phyloP scores from a whole-genome alignment of 2,329 filamentous ascomycete genomes.

The Dichotomopilus funicola region DNA sequence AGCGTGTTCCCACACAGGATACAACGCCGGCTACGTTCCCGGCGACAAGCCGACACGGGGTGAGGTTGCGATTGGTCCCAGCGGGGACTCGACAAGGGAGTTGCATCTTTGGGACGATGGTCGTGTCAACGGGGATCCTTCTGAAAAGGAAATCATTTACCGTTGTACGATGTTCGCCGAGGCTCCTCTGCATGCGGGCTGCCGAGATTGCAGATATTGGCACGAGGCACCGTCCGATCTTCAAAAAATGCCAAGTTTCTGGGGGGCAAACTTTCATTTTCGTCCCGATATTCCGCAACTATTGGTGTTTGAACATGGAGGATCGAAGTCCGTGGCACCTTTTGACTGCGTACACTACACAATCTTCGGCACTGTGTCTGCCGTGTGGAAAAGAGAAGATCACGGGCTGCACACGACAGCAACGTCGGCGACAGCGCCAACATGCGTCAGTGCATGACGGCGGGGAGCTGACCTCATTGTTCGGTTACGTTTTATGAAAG shows the following conservation, averaged over 20 bases:
- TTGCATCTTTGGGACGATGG: not conserved
- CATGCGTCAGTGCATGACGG: not conserved
- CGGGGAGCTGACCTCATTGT: not conserved
- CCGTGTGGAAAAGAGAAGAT: too few relatives aligned
- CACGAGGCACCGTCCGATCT: conserved; percentile 4
- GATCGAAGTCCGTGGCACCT: too few relatives aligned
- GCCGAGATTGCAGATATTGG: conserved; percentile 16
- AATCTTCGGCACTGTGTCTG: too few relatives aligned
- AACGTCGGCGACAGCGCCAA: too few relatives aligned
- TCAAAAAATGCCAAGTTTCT: not conserved
- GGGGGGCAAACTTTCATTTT: not conserved
- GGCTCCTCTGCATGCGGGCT: conserved; percentile 9
- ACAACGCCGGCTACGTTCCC: conserved; percentile 9
- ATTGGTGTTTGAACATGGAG: too few relatives aligned
- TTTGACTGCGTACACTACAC: too few relatives aligned
- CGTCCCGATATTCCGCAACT: conserved; percentile 2
- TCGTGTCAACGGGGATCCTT: not conserved
- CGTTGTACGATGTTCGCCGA: conserved; percentile 6
- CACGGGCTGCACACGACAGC: too few relatives aligned
- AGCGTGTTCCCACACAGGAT: conserved; percentile 8
- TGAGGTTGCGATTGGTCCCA: conserved; percentile 13
- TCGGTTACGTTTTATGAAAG: not conserved
- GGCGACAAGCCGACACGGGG: conserved; percentile 14
- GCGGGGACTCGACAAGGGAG: conserved; percentile 4
- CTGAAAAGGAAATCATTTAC: not conserved